Evolutionary conservation across 2,329 filamentous ascomycete species (phyloP).

Genomic region (Claviceps digitariae): DNA sequence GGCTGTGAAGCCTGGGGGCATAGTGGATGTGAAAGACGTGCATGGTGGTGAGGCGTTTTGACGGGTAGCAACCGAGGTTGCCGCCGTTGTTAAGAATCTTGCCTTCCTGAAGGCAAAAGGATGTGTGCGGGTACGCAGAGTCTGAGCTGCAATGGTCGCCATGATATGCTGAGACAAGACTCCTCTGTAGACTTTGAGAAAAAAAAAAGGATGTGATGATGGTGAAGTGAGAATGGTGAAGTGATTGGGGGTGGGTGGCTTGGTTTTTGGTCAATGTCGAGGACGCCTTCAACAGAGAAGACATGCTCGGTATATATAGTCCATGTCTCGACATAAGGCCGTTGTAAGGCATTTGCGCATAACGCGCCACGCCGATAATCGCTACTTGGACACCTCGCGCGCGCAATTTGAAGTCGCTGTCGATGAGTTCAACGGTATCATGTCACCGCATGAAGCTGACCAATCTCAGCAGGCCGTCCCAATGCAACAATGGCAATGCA

Average conservation of each 20-base stretch:
- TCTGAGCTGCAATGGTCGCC: background rate
- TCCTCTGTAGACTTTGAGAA: background rate
- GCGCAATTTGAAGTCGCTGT: background rate
- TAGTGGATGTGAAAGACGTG: slow-evolving; percentile 3
- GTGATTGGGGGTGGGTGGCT: background rate
- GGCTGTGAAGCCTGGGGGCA: slow-evolving; percentile 16
- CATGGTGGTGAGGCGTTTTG: background rate
- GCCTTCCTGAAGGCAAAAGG: background rate
- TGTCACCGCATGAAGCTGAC: background rate
- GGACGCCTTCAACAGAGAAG: background rate
- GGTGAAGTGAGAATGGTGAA: background rate
- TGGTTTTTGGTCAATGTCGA: background rate
- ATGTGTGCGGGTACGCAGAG: background rate
- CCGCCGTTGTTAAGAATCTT: background rate
- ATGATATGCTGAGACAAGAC: background rate
- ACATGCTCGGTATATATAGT: slow-evolving; percentile 1
- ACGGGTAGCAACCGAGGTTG: background rate
- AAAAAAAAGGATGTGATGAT: background rate
- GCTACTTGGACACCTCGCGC: background rate
- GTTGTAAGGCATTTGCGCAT: background rate
- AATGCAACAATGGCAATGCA: background rate
- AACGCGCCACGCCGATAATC: background rate
- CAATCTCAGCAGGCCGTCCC: background rate
- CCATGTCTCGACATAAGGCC: background rate
- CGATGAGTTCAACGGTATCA: background rate